Base-by-base conservation (phyloP, 164 flowering plant genomes). In the Piper longum region DNA sequence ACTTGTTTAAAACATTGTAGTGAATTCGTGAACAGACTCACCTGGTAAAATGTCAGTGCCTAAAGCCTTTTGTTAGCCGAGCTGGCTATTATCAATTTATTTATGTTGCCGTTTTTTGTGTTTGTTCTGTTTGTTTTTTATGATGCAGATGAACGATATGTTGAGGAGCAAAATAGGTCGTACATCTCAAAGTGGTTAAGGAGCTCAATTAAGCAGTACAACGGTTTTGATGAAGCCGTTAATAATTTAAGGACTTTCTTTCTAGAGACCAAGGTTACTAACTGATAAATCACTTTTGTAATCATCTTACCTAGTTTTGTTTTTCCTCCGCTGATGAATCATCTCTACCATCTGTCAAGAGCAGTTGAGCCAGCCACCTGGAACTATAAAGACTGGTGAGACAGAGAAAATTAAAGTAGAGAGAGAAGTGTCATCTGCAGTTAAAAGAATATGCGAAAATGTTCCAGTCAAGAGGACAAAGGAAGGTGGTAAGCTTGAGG, bases 181-280 rank as follows among this genome's bases (percentile, higher is more conserved):
- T 75, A 79, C 67, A 73, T 93, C 70, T 93, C 99, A 64, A 90
- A 93, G 78, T 93, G 98, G 98, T 76, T 93, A 26, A 82, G 87
- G 78, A 85, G 80, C 59, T 83, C 91, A 57, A 77, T 93, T 56
- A 83, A 75, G 72, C 81, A 77, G 62, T 80, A 82, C 69, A 81
- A 80, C 61, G 78, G 64, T 76, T 86, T 86, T 70, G 86, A 84
- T 45, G 66, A 59, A 71, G 76, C 95, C 60, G 42, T 90, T 2
- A 82, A 83, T 59, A 85, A 72, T 14, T 62, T 93, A 62, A 74
- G 70, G 70, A 74, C 82, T 11, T 93, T 89, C 77, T 92, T 85
- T 76, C 70, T 64, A 54, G 74, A 76, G 68, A 82, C 70, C 62
- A 81, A 90, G 96, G 98, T 93, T 62, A 14, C 36, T 55, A 39